A percentile compares a stretch with the other conserved stretches of the same genome.
Evolutionary conservation across 2,329 filamentous ascomycete genomes (phyloP).

Genomic region (Biscogniauxia sp.): DNA sequence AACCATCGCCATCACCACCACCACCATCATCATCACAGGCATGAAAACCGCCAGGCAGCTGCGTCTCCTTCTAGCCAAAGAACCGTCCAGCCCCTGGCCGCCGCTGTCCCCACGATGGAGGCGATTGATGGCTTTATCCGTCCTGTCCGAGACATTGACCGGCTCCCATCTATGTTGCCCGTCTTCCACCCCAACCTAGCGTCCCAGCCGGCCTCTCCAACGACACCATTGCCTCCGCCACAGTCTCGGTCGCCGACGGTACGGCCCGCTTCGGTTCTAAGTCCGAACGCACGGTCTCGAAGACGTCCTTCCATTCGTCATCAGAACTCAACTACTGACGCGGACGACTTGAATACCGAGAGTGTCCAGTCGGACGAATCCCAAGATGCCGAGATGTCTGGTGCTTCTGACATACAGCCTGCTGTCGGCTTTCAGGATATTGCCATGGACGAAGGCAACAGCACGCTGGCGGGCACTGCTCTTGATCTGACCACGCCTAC

Average conservation of each 20-base stretch:
- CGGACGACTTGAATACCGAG: slow-evolving; percentile 82
- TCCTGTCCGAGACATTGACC: slow-evolving; percentile 77
- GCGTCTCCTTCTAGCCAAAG: slow-evolving; percentile 50
- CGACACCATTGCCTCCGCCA: slow-evolving; percentile 72
- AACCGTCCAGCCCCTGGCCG: slow-evolving; percentile 62
- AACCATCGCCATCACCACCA: slow-evolving; percentile 47
- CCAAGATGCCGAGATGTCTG: slow-evolving; percentile 74
- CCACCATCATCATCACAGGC: slow-evolving; percentile 43
- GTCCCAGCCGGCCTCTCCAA: slow-evolving; percentile 91
- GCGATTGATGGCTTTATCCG: slow-evolving; percentile 72
- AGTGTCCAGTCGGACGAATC: slow-evolving; percentile 78
- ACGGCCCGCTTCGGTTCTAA: slow-evolving; percentile 51
- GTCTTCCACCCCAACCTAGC: slow-evolving; percentile 65
- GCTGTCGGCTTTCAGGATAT: slow-evolving; percentile 84
- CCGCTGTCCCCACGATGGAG: slow-evolving; percentile 66
- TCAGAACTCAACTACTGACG: slow-evolving; percentile 84
- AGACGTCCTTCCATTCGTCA: slow-evolving; percentile 85
- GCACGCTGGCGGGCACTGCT: slow-evolving; percentile 71
- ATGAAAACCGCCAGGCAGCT: slow-evolving; percentile 49
- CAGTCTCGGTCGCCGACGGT: slow-evolving; percentile 58
- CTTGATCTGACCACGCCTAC: slow-evolving; percentile 75
- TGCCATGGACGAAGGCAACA: slow-evolving; percentile 73
- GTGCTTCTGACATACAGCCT: slow-evolving; percentile 75
- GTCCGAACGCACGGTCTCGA: slow-evolving; percentile 54
- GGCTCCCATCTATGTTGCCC: slow-evolving; percentile 77